Base-by-base conservation (phyloP, 495 filamentous ascomycete genomes). In the Polyplosphaeria fusca region DNA sequence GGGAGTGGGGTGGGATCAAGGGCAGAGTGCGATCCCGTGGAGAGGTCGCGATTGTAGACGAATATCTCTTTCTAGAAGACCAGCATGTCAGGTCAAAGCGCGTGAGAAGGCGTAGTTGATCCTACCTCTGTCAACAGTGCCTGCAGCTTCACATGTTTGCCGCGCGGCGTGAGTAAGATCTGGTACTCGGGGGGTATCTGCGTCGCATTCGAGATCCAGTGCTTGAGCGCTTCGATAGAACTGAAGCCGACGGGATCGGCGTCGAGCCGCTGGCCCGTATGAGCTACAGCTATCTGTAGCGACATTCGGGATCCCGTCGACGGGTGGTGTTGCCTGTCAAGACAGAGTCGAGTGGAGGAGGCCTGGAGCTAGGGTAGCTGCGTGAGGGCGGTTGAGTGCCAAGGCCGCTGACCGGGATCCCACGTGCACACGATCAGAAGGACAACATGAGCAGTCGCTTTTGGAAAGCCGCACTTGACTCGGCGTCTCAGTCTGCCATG, bases 241-340 rank as follows among this genome's bases (percentile, higher is more conserved):
- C 74, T 59, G 53, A 68, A 65, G 35, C 81, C 79, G 45, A 80
- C 77, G 22, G 81, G 79, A 71, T 94, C 87, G 58, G 86, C 77
- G 64, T 80, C 76, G 68, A 91, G 78, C 74, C 85, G 84, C 76
- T 89, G 83, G 76, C 91, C 91, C 65, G 86, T 86, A 76, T 93
- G 90, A 76, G 88, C 91, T 56, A 93, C 82, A 72, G 86, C 87
- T 71, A 96, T 82, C 71, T 89, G 81, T 69, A 88, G 76, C 73
- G 85, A 84, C 82, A 91, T 90, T 59, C 71, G 65, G 65, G 62
- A 62, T 56, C 57, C 60, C 47, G 55, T 40, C 39, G 28, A 28
- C 44, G 47, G 42, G 22, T 41, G 38, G 35, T 25, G 16, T 24
- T 14, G 47, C 25, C 35, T 24, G 62, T 49, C 35, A 27, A 46